Conservation (phyloP, 139 green algal species). For the Coelastrella sp. region DNA sequence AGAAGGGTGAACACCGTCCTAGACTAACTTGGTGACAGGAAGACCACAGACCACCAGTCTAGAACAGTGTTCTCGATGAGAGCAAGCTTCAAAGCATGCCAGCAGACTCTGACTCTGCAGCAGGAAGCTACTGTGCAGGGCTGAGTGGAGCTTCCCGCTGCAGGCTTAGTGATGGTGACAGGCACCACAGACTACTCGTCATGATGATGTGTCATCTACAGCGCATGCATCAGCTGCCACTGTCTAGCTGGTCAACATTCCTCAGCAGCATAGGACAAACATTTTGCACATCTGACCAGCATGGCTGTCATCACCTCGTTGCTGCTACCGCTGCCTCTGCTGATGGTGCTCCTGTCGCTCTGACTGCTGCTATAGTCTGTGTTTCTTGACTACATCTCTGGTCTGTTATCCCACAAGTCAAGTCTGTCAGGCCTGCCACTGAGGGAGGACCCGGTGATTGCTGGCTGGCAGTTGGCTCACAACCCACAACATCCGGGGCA, state of each 20-base stretch:
- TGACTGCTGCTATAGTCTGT: slow-evolving; percentile 18
- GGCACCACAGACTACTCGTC: too few species aligned
- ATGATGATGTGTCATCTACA: too few species aligned
- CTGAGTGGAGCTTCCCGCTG: too few species aligned
- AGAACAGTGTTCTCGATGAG: too few species aligned
- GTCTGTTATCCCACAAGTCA: neutral
- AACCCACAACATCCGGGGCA: neutral
- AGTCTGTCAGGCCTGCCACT: neutral
- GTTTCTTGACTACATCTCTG: slow-evolving; percentile 22
- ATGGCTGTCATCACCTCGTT: too few species aligned
- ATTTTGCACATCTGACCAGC: neutral
- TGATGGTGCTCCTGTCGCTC: neutral
- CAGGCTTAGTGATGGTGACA: too few species aligned
- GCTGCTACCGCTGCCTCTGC: neutral
- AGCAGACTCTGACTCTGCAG: too few species aligned
- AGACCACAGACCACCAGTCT: neutral
- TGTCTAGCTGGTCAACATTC: neutral
- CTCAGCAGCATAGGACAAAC: neutral
- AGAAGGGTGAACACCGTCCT: neutral
- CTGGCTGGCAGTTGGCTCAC: slow-evolving; percentile 37
- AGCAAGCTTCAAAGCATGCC: too few species aligned
- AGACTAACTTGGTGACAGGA: neutral
- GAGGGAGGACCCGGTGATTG: slow-evolving; percentile 16
- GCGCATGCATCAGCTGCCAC: too few species aligned
- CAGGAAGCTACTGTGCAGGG: too few species aligned